These are phyloP conservation scores for Vitis cinerea DNA, from an alignment of 164 flowering plant species.

Conservation along the genomic window DNA sequence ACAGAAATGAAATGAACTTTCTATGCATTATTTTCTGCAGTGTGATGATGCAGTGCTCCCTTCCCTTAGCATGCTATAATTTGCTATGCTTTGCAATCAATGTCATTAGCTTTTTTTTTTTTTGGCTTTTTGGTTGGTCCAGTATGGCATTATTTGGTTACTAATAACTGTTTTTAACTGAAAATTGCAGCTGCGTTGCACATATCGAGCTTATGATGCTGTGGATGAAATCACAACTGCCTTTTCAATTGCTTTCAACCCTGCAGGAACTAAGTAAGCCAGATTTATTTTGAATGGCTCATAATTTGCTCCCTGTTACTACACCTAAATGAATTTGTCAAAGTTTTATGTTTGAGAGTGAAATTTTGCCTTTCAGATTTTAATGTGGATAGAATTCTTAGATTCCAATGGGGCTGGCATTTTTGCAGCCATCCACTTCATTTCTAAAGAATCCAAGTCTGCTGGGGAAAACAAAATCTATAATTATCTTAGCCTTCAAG, in stretches of 20 bases:
- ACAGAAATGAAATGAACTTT: constrained; percentile 2
- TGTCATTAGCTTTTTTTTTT: too few species aligned
- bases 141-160: background rate
- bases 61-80: too few species aligned
- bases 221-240: constrained; percentile 98
- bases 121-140: too few species aligned
- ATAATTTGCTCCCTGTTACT: background rate
- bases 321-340: too few species aligned
- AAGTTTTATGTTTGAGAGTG: too few species aligned
- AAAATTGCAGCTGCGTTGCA: constrained; percentile 80
- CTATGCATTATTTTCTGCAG: background rate
- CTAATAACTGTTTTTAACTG: background rate
- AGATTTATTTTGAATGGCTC: background rate
- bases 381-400: too few species aligned
- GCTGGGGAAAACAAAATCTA: too few species aligned
- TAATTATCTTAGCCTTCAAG: too few species aligned
- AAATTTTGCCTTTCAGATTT: too few species aligned
- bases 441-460: too few species aligned
- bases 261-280: constrained; percentile 71
- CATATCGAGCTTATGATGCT: constrained; percentile 93
- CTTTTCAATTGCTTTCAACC: constrained; percentile 82
- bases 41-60: background rate
- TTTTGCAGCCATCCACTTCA: too few species aligned
- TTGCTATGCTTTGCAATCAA: background rate
- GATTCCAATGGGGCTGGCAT: too few species aligned